Evolutionary conservation across 768 basidiomycete species (phyloP), one percentile per base, ranked within the genome.

Genomic region (Rhodosporidiobolus sp.): DNA sequence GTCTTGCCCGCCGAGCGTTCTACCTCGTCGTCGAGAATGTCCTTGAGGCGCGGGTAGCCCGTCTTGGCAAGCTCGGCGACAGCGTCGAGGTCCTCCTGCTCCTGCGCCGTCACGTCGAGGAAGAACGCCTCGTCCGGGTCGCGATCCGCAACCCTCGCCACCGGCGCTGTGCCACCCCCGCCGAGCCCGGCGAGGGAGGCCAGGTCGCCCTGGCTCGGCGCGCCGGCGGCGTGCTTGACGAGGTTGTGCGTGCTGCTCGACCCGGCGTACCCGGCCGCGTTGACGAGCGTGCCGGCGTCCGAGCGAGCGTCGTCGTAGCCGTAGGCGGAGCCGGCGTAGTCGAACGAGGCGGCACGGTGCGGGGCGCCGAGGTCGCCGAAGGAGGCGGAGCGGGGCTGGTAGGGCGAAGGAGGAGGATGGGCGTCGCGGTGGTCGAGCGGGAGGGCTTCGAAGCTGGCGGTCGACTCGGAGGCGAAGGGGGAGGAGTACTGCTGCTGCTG

Each of bases 21-120:
- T 6, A 89, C 85, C 80, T 91, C 90, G 67, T 89, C 88, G 38
- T 84, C 84, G 32, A 90, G 77, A 46, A 90, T 85, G 66, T 83
- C 81, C 52, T 86, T 85, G 52, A 91, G 77, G 75, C 85, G 87
- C 34, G 90, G 90, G 77, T 86, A 85, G 5, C 90, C 90, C 7
- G 85, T 85, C 56, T 87, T 82, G 38, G 87, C 87, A 67, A 85
- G 82, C 80, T 90, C 89, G 12, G 87, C 82, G 57, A 90, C 83
- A 32, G 85, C 76, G 28, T 83, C 82, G 69, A 90, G 82, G 72
- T 90, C 89, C 11, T 81, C 80, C 76, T 86, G 82, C 78, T 92
- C 90, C 63, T 82, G 80, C 35, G 84, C 83, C 67, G 87, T 86
- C 67, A 90, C 80, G 67, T 85, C 84, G 26, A 88, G 62, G 53